phyloP scores from a whole-genome alignment of 1,284 basidiomycete species.

The Dichomitus squalens region DNA sequence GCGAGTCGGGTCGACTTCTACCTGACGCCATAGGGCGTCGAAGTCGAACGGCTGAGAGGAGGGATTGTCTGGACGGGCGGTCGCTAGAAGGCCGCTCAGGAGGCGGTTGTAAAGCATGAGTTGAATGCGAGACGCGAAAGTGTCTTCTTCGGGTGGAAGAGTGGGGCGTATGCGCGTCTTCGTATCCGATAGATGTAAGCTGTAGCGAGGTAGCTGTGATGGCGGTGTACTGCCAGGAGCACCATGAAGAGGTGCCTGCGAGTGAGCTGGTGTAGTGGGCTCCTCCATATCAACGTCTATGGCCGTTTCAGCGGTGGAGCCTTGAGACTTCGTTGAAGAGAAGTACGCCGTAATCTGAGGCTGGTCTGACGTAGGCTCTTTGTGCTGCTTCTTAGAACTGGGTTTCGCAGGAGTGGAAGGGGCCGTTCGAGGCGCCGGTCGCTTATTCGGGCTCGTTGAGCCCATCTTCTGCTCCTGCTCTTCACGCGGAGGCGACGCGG shows the following conservation, averaged over 20 bases:
- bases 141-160: conserved; percentile 66
- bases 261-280: not conserved
- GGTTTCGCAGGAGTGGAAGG: conserved; percentile 27
- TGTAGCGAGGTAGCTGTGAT: not conserved
- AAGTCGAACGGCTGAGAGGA: conserved; percentile 50
- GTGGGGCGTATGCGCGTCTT: conserved; percentile 66
- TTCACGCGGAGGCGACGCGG: not conserved
- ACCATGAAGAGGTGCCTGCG: not conserved
- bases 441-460: conserved; percentile 21
- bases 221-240: not conserved
- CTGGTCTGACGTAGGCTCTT: conserved; percentile 21
- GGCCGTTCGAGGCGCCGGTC: conserved; percentile 14
- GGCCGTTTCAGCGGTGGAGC: not conserved
- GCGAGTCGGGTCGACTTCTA: conserved; percentile 47
- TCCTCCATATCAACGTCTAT: not conserved
- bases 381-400: conserved; percentile 29
- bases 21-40: conserved; percentile 51
- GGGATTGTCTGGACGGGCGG: conserved; percentile 23
- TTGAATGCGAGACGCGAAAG: conserved; percentile 70
- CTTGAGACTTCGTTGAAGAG: conserved; percentile 11
- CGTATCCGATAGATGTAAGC: conserved; percentile 67
- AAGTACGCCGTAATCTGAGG: conserved; percentile 30
- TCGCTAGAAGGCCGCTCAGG: conserved; percentile 53
- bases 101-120: conserved; percentile 85
- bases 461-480: not conserved